A percentile compares a stretch with the other conserved stretches of the same genome.
These are phyloP conservation scores for Colletotrichum magnum DNA, from an alignment of 2,329 filamentous ascomycete species.

Conservation along the genomic window DNA sequence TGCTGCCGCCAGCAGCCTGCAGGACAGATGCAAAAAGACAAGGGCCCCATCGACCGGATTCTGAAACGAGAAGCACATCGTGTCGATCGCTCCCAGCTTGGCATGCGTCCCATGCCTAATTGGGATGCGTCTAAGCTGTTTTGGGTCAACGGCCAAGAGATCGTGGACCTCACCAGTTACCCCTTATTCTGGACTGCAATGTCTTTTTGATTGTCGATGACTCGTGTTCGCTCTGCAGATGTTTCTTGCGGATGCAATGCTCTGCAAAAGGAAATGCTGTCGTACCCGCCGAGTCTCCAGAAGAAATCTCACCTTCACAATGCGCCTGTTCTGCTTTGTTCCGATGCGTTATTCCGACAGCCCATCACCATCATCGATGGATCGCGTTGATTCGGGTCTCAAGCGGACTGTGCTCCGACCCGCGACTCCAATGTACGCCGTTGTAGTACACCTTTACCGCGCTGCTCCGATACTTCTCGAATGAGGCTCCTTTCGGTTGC, in stretches of 20 bases:
- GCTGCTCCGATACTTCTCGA: not conserved
- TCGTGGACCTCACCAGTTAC: conserved; percentile 16
- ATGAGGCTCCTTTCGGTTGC: not conserved
- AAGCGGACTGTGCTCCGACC: conserved; percentile 2
- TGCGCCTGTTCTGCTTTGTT: not conserved
- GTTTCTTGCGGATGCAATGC: not conserved
- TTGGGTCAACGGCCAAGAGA: conserved; percentile 11
- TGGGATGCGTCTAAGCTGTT: not conserved
- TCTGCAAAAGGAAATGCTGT: not conserved
- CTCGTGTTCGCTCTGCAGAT: conserved; percentile 17
- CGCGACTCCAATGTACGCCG: not conserved
- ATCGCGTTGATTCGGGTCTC: conserved; percentile 3
- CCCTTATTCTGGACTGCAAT: conserved; percentile 27
- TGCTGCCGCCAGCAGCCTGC: too few species aligned
- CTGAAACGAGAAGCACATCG: conserved; percentile 30
- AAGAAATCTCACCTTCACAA: conserved; percentile 15
- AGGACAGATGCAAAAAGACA: not conserved
- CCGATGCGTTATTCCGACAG: conserved; percentile 2
- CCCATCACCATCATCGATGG: not conserved
- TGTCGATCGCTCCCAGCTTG: conserved; percentile 27
- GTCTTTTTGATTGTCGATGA: conserved; percentile 36
- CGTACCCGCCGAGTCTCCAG: conserved; percentile 3
- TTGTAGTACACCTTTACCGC: too few species aligned
- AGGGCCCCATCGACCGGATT: conserved; percentile 22
- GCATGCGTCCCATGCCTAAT: conserved; percentile 10